These are phyloP conservation scores for Herpetomonas samuelpessoai DNA, from an alignment of 208 protist species.

Conservation along the genomic window DNA sequence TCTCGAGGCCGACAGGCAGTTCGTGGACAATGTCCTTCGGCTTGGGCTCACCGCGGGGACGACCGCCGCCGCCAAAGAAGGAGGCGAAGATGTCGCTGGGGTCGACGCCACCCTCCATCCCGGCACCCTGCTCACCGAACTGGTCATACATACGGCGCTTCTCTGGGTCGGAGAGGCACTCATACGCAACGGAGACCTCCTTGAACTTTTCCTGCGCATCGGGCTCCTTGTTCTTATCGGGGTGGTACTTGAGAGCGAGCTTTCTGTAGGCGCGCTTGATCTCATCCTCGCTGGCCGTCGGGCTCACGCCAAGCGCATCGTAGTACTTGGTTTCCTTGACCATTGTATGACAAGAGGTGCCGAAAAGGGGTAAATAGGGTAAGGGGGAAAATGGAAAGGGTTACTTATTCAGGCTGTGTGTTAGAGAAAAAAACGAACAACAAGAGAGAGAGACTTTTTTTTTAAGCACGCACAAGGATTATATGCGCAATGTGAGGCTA, in stretches of 20 bases:
- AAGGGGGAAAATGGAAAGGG: background rate
- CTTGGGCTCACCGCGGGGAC: conserved; percentile 88
- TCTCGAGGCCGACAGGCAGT: conserved; percentile 93
- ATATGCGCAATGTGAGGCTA: too few species aligned
- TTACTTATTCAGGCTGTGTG: background rate
- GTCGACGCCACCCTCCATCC: conserved; percentile 91
- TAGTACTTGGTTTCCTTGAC: conserved; percentile 92
- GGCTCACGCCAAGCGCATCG: conserved; percentile 78
- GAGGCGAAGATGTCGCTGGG: conserved; percentile 88
- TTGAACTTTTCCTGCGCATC: conserved; percentile 92
- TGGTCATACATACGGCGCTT: conserved; percentile 98
- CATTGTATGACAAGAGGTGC: conserved; percentile 41
- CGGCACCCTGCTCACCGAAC: conserved; percentile 96
- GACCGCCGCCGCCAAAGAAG: conserved; percentile 89
- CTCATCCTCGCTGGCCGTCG: conserved; percentile 79
- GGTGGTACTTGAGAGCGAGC: conserved; percentile 94
- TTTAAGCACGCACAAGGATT: too few species aligned
- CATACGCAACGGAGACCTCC: conserved; percentile 96
- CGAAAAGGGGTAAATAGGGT: background rate
- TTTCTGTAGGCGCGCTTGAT: conserved; percentile 94
- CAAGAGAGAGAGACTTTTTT: too few species aligned
- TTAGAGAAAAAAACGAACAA: too few species aligned
- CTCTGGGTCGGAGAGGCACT: conserved; percentile 95
- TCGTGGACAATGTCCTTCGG: conserved; percentile 96
- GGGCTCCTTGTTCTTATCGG: conserved; percentile 91